Evolutionary conservation across 805 yeast species (phyloP), one percentile per base, ranked within the genome.

Genomic region (Yamadazyma nakazawae): DNA sequence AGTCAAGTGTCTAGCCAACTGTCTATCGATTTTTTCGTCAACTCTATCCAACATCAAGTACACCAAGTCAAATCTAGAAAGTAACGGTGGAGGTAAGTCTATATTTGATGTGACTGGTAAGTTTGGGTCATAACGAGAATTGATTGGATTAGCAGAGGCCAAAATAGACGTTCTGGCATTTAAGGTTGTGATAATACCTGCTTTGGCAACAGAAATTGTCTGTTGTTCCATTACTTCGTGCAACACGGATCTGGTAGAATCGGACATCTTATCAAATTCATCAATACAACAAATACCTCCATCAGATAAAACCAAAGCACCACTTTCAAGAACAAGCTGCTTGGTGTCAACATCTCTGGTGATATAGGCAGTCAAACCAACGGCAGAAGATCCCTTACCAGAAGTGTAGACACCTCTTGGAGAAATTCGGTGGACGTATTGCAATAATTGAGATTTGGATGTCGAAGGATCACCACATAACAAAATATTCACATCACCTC

Each of bases 221-320:
- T 94, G 99, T 64, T 94, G 99, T 71, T 94, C 99, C 99, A 94
- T 94, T 10, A 94, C 99, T 75, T 94, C 99, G 64, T 94, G 99
- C 45, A 94, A 72, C 10, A 94, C 98, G 8, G 97, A 89, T 59
- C 98, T 75, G 0, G 98, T 92, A 1, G 95, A 71, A 56, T 94
- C 98, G 45, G 85, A 80, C 99, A 94, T 94, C 68, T 94, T 94
- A 70, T 94, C 99, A 62, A 92, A 94, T 74, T 94, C 99, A 73
- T 94, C 99, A 63, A 94, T 94, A 69, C 99, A 94, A 72, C 99
- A 94, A 37, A 94, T 84, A 76, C 99, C 99, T 48, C 98, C 98
- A 67, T 94, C 99, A 9, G 97, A 88, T 37, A 94, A 74, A 12
- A 94, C 98, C 53, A 94, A 75, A 0, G 99, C 99, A 64, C 99